Evolutionary conservation across 176 grass and related monocot species (phyloP).

Genomic region (Oryza glaberrima): DNA sequence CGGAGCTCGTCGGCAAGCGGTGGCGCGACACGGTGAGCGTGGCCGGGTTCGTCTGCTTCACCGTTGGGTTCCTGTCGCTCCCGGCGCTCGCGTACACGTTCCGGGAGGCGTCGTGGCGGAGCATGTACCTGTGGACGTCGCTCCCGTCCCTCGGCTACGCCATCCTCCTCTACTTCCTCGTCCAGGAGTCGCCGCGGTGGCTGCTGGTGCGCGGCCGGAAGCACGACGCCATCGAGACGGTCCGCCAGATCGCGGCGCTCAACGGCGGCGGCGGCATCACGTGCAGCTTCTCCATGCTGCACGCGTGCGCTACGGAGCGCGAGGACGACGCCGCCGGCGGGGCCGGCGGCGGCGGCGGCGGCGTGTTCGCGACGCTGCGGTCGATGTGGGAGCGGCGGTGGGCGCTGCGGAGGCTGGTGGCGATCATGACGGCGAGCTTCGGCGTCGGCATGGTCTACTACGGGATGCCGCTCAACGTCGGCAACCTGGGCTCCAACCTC

Average conservation of each 20-base stretch:
- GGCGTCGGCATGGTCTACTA: slow-evolving; percentile 87
- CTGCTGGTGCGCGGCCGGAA: slow-evolving; percentile 79
- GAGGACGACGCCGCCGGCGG: background rate
- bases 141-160: slow-evolving; percentile 67
- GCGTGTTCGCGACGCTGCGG: slow-evolving; percentile 56
- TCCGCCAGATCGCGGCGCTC: slow-evolving; percentile 57
- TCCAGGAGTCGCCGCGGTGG: slow-evolving; percentile 90
- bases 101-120: slow-evolving; percentile 63
- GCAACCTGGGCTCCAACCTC: slow-evolving; percentile 77
- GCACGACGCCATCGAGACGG: slow-evolving; percentile 71
- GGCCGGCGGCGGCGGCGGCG: background rate
- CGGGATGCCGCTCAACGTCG: slow-evolving; percentile 92
- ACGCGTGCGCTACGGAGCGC: slow-evolving; percentile 38
- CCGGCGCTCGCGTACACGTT: slow-evolving; percentile 73
- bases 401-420: slow-evolving; percentile 65
- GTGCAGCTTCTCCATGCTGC: slow-evolving; percentile 81
- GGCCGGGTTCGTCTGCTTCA: slow-evolving; percentile 73
- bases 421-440: slow-evolving; percentile 64
- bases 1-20: slow-evolving; percentile 74
- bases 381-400: slow-evolving; percentile 62
- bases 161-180: slow-evolving; percentile 51
- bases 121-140: slow-evolving; percentile 76
- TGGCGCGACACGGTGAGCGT: slow-evolving; percentile 81
- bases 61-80: slow-evolving; percentile 80
- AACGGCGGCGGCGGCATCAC: slow-evolving; percentile 55